A percentile compares a stretch with the other conserved stretches of the same genome.
Evolutionary conservation across 129 eudicot species (phyloP).

Genomic region (Saussurea involucrata): DNA sequence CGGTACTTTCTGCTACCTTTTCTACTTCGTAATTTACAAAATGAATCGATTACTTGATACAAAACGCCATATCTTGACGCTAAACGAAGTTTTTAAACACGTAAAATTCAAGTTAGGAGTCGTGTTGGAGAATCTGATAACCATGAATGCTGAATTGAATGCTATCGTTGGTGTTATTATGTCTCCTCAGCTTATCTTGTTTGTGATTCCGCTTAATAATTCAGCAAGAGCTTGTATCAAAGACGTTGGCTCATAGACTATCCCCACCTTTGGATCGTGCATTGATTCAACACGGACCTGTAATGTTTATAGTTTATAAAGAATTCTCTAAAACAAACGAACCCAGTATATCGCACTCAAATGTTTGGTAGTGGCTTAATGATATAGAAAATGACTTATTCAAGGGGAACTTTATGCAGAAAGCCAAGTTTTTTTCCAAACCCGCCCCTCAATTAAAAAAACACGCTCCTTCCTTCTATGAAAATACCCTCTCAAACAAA

Average conservation of each 20-base stretch:
- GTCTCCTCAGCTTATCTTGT: slow-evolving; percentile 10
- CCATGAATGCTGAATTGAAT: background rate
- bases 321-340: background rate
- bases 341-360: background rate
- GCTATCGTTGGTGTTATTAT: background rate
- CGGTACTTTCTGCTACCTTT: slow-evolving; percentile 4
- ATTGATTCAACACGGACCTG: slow-evolving; percentile 74
- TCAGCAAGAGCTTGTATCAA: slow-evolving; percentile 69
- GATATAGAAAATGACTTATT: no score
- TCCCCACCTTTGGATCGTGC: slow-evolving; percentile 75
- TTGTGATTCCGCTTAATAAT: slow-evolving; percentile 36
- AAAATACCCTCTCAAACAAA: no score
- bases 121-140: background rate
- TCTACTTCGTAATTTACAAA: slow-evolving; percentile 14
- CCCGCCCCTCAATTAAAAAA: no score
- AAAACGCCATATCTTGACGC: background rate
- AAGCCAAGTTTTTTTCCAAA: no score
- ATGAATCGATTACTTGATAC: slow-evolving; percentile 1
- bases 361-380: no score
- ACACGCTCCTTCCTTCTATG: no score
- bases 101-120: background rate
- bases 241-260: slow-evolving; percentile 67
- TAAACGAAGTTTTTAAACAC: background rate
- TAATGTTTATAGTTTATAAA: slow-evolving; percentile 4
- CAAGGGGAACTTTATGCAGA: no score